Percentiles rank a stretch among this genome's conserved stretches.
Conservation (phyloP, 257 asterid genomes). For the Handroanthus guayacan region DNA sequence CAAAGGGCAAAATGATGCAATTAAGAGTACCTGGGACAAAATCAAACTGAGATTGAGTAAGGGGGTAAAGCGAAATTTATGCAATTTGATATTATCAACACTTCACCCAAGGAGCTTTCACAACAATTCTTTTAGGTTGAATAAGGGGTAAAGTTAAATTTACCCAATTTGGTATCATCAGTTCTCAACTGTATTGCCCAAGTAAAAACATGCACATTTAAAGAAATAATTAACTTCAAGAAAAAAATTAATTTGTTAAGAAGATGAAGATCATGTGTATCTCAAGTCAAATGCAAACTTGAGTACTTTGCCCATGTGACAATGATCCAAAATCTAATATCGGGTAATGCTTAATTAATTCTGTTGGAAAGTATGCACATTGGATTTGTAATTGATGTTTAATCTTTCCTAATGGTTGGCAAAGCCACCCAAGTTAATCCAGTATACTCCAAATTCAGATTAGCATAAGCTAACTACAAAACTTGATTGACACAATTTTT, state of each 20-base stretch:
- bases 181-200: neutral
- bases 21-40: too few relatives aligned
- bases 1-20: too few relatives aligned
- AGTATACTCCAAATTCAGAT: neutral
- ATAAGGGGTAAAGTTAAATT: too few relatives aligned
- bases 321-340: neutral
- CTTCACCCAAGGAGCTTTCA: too few relatives aligned
- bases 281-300: conserved; percentile 1
- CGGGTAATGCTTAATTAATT: conserved; percentile 18
- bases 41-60: too few relatives aligned
- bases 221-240: neutral
- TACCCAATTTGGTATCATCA: neutral
- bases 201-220: neutral
- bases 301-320: conserved; percentile 20
- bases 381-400: conserved; percentile 7
- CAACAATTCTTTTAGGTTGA: too few relatives aligned
- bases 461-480: neutral
- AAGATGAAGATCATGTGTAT: neutral
- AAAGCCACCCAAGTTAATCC: neutral
- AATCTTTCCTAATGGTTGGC: neutral
- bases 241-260: neutral
- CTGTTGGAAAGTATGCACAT: conserved; percentile 8
- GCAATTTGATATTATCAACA: too few relatives aligned
- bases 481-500: neutral
- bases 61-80: too few relatives aligned